Base-by-base conservation (phyloP, 257 asterid genomes). In the Cordia subcordata region DNA sequence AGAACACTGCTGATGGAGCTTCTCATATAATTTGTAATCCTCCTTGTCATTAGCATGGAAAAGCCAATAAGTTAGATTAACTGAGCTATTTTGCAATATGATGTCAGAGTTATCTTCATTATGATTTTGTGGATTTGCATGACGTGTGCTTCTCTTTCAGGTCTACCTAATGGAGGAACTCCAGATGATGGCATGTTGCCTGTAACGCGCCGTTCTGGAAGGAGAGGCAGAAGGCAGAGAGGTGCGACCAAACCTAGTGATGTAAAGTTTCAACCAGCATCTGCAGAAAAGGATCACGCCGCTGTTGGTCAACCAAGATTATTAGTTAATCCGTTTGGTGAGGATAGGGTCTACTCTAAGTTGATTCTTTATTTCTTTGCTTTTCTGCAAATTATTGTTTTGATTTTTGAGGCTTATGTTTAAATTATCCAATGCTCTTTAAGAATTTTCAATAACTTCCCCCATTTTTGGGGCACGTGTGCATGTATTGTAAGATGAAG, bases 141-240 rank as follows among this genome's bases (percentile, higher is more conserved):
- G 56, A 33, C 66, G 46, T 57, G 21, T 22, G 64, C 38, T 63
- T 65, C 47, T 50, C 62, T 39, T 56, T 14, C 80, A 81, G 85
- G 77, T 56, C 67, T 73, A 33, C 23, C 79, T 27, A 75, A 81
- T 78, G 90, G 80, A 59, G 77, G 69, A 67, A 70, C 60, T 69
- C 58, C 68, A 23, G 87, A 78, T 58, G 87, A 80, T 49, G 78
- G 72, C 47, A 72, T 66, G 54, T 72, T 74, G 49, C 69, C 71
- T 61, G 65, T 86, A 60, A 91, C 79, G 33, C 83, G 77, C 40
- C 84, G 81, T 55, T 16, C 87, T 61, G 89, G 95, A 62, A 84
- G 89, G 81, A 83, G 86, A 75, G 78, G 83, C 57, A 87, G 85
- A 70, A 80, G 83, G 63, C 77, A 76, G 16, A 87, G 75, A 67